Evolutionary conservation across 2,329 filamentous ascomycete species (phyloP).

Genomic region (Cytospora mali): DNA sequence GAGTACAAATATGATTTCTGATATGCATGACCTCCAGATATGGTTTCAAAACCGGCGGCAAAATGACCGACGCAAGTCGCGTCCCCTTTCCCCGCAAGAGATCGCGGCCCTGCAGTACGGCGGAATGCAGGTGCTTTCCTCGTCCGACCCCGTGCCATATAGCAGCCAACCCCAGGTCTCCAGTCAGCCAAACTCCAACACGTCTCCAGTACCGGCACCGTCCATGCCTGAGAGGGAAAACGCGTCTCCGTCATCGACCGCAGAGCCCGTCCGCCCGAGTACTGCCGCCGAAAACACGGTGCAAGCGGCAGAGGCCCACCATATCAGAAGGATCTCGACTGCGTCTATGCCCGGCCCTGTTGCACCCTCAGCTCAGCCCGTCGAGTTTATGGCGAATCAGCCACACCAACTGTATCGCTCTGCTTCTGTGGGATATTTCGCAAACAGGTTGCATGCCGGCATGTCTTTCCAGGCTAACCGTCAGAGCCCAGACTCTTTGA

Average conservation of each 20-base stretch:
- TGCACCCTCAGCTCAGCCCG: slow-evolving; percentile 32
- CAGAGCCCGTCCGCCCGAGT: slow-evolving; percentile 19
- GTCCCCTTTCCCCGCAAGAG: slow-evolving; percentile 78
- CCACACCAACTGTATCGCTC: slow-evolving; percentile 33
- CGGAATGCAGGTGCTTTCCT: slow-evolving; percentile 51
- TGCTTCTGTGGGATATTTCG: slow-evolving; percentile 52
- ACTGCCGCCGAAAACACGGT: slow-evolving; percentile 8
- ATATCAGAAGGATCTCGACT: slow-evolving; percentile 19
- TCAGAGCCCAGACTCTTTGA: slow-evolving; percentile 47
- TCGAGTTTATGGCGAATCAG: slow-evolving; percentile 31
- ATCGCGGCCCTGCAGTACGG: slow-evolving; percentile 64
- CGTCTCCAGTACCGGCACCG: slow-evolving; percentile 18
- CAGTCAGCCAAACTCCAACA: slow-evolving; percentile 16
- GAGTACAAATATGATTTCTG: slow-evolving; percentile 9
- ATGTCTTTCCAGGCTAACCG: slow-evolving; percentile 54
- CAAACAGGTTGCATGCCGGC: slow-evolving; percentile 59
- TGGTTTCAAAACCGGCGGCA: slow-evolving; percentile 98
- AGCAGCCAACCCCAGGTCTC: slow-evolving; percentile 28
- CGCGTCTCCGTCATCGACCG: slow-evolving; percentile 18
- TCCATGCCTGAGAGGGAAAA: slow-evolving; percentile 10
- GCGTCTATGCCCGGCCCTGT: slow-evolving; percentile 10
- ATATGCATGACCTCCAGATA: slow-evolving; percentile 60
- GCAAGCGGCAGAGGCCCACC: slow-evolving; percentile 7
- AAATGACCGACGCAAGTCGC: slow-evolving; percentile 86
- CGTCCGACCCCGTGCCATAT: slow-evolving; percentile 46